phyloP scores from a whole-genome alignment of 139 green algal genomes.

The Chlamydomonas urium region DNA sequence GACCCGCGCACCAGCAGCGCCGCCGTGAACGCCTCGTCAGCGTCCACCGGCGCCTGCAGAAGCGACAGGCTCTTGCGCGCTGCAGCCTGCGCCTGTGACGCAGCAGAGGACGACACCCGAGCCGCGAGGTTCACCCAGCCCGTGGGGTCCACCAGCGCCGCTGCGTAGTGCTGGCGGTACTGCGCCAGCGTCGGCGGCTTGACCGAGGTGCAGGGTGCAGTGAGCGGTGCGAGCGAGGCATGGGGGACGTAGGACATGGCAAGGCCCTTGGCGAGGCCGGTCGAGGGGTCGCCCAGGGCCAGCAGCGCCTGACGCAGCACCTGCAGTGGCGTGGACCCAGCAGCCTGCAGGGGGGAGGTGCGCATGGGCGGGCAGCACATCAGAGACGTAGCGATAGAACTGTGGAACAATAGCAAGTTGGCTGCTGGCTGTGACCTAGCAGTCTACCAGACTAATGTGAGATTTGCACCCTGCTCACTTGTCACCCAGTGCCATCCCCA shows the following conservation, averaged over 20 bases:
- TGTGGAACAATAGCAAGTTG: too few species aligned
- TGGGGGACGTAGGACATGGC: conserved; percentile 33
- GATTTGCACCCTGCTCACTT: too few species aligned
- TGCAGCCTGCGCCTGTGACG: conserved; percentile 20
- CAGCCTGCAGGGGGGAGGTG: too few species aligned
- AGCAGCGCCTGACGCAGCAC: conserved; percentile 48
- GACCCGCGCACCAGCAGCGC: conserved; percentile 32
- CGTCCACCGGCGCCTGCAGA: conserved; percentile 32
- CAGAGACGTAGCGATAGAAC: too few species aligned
- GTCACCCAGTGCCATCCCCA: too few species aligned
- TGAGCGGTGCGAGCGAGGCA: conserved; percentile 2
- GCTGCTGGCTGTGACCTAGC: too few species aligned
- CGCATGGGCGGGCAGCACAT: too few species aligned
- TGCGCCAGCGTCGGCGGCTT: conserved; percentile 21
- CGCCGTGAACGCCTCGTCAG: conserved; percentile 49
- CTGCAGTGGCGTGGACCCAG: conserved; percentile 54
- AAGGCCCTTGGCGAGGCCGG: conserved; percentile 42
- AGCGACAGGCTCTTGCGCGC: conserved; percentile 40
- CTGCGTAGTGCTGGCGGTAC: conserved; percentile 32
- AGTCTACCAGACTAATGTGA: too few species aligned
- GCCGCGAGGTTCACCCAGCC: conserved; percentile 66
- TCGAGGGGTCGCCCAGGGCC: conserved; percentile 35
- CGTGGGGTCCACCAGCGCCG: conserved; percentile 57
- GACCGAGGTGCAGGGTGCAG: neutral
- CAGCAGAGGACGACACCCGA: conserved; percentile 21